A percentile compares a stretch with the other conserved stretches of the same genome.
These are phyloP conservation scores for Neurospora tetraspora DNA, from an alignment of 495 filamentous ascomycete genomes.

Conservation along the genomic window DNA sequence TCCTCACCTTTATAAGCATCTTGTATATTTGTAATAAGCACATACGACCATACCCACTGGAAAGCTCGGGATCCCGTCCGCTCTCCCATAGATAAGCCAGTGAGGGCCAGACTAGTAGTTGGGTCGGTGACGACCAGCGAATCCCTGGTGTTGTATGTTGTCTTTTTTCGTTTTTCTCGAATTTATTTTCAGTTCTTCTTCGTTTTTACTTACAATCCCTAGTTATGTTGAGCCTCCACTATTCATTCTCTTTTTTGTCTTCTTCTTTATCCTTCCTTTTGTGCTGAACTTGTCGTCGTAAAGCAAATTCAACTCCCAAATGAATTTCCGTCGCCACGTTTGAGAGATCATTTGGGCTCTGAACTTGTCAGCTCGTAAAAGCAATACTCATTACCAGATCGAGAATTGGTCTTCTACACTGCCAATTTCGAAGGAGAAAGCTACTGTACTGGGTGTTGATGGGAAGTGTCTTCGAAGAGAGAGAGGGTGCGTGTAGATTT, in stretches of 20 bases:
- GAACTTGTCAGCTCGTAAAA: no score
- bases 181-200: no score
- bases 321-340: background rate
- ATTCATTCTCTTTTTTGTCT: background rate
- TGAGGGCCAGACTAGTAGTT: slow-evolving; percentile 20
- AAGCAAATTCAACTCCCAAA: background rate
- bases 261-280: background rate
- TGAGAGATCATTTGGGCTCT: background rate
- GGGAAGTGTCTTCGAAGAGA: background rate
- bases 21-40: background rate
- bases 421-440: no score
- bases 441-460: no score
- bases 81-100: slow-evolving; percentile 10
- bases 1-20: background rate
- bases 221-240: no score
- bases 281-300: no score
- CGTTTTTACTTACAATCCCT: no score
- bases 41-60: slow-evolving; percentile 5
- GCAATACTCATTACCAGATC: no score
- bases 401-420: no score
- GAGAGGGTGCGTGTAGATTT: background rate
- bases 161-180: background rate
- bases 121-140: slow-evolving; percentile 25
- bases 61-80: slow-evolving; percentile 37
- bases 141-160: slow-evolving; percentile 27